Conservation (phyloP, 345 rosid species). For the Hypericum perforatum region DNA sequence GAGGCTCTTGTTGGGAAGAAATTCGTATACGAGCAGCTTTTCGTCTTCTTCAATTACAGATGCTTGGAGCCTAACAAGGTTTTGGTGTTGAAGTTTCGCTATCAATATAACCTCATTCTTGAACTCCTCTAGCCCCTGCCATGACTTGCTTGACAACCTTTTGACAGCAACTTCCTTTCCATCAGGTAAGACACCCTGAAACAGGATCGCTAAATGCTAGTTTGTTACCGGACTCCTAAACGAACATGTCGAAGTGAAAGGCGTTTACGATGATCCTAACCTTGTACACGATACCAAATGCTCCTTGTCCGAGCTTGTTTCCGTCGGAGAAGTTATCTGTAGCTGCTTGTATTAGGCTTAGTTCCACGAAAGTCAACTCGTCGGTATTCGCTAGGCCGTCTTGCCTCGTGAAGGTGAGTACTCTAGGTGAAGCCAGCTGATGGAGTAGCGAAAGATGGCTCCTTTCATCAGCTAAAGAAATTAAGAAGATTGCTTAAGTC, state of each 20-base stretch:
- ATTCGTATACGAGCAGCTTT: conserved; percentile 26
- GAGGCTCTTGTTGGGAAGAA: conserved; percentile 25
- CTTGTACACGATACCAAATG: conserved; percentile 14
- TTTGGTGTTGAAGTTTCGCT: conserved; percentile 31
- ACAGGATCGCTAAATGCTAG: neutral
- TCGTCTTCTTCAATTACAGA: conserved; percentile 29
- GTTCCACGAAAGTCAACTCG: neutral
- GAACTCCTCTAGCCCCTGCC: conserved; percentile 25
- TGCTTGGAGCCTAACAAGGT: conserved; percentile 26
- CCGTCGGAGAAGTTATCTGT: neutral
- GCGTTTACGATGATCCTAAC: neutral
- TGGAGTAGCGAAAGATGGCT: too few relatives aligned
- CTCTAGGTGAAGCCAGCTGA: too few relatives aligned
- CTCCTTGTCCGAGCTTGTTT: conserved; percentile 24
- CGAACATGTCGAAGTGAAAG: neutral
- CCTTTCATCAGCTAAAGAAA: too few relatives aligned
- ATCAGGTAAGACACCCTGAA: conserved; percentile 12
- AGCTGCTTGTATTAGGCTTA: neutral
- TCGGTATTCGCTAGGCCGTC: too few relatives aligned
- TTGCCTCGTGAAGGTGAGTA: too few relatives aligned
- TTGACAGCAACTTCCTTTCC: conserved; percentile 27
- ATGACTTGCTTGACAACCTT: conserved; percentile 15
- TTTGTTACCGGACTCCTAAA: too few relatives aligned
- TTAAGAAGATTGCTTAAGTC: too few relatives aligned
- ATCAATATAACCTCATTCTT: conserved; percentile 26